Percentiles rank a stretch among this genome's conserved stretches.
Evolutionary conservation across 306 rosid species (phyloP).

Genomic region (Cucurbita moschata): DNA sequence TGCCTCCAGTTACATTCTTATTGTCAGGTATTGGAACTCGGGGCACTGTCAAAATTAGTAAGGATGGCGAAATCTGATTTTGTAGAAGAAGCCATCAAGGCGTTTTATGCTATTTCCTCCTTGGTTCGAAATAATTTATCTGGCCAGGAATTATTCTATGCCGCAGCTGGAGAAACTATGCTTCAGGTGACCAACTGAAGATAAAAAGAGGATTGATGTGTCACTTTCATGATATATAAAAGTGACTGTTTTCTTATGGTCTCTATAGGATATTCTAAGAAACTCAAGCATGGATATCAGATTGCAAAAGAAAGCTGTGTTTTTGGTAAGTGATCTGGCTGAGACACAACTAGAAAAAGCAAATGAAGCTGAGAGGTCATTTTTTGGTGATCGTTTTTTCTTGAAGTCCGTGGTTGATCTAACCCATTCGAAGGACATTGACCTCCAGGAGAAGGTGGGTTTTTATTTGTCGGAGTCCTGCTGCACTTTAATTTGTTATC

Average conservation of each 20-base stretch:
- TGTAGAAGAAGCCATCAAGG: slow-evolving; percentile 70
- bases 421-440: slow-evolving; percentile 53
- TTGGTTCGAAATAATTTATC: slow-evolving; percentile 44
- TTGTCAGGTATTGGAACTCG: slow-evolving; percentile 50
- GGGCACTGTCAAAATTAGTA: slow-evolving; percentile 51
- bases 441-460: slow-evolving; percentile 85
- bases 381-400: slow-evolving; percentile 37
- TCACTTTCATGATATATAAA: not conserved
- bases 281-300: slow-evolving; percentile 45
- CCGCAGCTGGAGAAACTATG: slow-evolving; percentile 43
- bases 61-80: slow-evolving; percentile 50
- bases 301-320: slow-evolving; percentile 58
- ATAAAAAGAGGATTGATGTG: not conserved
- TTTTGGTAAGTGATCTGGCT: slow-evolving; percentile 56
- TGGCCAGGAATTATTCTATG: slow-evolving; percentile 51
- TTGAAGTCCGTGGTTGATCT: slow-evolving; percentile 77
- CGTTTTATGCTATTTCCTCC: slow-evolving; percentile 76
- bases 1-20: not conserved
- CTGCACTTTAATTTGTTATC: not conserved
- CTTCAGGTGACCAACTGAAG: slow-evolving; percentile 43
- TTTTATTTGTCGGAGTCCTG: not conserved
- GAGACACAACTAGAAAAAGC: slow-evolving; percentile 37
- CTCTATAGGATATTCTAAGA: slow-evolving; percentile 45
- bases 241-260: slow-evolving; percentile 2
- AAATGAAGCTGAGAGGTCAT: slow-evolving; percentile 26